Base-by-base conservation (phyloP, 176 grass and related monocot species). In the Phoenix dactylifera region DNA sequence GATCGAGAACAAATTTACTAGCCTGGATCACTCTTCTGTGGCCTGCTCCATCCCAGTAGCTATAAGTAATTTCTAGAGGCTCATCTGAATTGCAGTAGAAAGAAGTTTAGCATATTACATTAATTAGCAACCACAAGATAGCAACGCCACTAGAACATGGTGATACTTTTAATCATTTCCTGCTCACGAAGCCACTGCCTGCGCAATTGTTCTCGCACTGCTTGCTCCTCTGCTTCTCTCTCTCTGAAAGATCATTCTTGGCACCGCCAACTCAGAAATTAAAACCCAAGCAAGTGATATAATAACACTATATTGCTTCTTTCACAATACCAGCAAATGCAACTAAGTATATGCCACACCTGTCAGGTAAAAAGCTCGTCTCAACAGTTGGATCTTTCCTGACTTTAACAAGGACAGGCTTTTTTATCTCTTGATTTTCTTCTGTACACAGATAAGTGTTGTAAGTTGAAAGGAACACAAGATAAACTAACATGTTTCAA, bases 171-270 rank as follows among this genome's bases (percentile, higher is more conserved):
- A 59, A 98, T 83, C 52, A 98, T 26, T 64, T 92, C 87, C 67
- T 98, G 93, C 69, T 98, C 93, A 92, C 58, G 73, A 39, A 50
- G 70, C 93, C 93, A 92, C 70, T 98, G 87, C 60, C 64, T 77
- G 76, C 89, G 85, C 67, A 98, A 84, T 20, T 73, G 63, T 72
- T 98, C 93, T 57, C 84, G 79, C 51, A 86, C 87, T 66, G 76
- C 87, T 76, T 83, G 93, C 63, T 98, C 93, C 76, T 92, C 93
- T 83, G 88, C 84, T 74, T 98, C 93, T 80, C 93, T 86, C 58
- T 98, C 84, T 51, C 93, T 98, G 82, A 81, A 80, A 76, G 58
- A 98, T 98, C 81, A 85, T 83, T 88, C 93, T 98, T 98, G 86
- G 72, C 7, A 44, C 35, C 79, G 80, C 68, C 62, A 58, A 59